phyloP scores from a whole-genome alignment of 1,139 yeast species.

The Debaryomyces sp. region DNA sequence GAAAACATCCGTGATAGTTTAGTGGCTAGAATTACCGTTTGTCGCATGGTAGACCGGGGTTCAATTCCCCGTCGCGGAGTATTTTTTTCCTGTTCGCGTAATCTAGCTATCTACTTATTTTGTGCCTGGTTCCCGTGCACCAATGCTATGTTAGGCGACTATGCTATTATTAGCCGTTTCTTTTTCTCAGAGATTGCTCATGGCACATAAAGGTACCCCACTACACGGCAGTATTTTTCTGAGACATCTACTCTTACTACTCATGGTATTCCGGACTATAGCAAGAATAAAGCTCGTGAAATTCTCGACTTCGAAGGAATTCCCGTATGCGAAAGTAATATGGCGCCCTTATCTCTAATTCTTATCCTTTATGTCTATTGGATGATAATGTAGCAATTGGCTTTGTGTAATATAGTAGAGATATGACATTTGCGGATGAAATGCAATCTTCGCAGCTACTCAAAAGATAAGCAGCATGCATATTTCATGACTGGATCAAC shows the following conservation, averaged over 20 bases:
- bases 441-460: neutral
- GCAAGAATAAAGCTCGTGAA: neutral
- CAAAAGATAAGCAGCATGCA: neutral
- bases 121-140: no score
- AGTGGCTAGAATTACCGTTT: slow-evolving; percentile 52
- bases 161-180: neutral
- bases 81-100: slow-evolving; percentile 3
- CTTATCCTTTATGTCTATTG: neutral
- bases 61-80: slow-evolving; percentile 54
- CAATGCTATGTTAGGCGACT: no score
- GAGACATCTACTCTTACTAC: no score
- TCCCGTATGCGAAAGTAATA: no score
- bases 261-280: no score
- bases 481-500: neutral
- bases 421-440: no score
- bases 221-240: neutral
- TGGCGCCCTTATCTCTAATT: neutral
- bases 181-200: neutral
- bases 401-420: neutral
- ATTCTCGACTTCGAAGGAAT: no score
- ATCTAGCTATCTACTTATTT: no score
- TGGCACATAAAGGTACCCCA: neutral
- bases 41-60: slow-evolving; percentile 55
- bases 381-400: neutral
- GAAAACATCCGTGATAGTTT: slow-evolving; percentile 44